Evolutionary conservation across 1,139 yeast genomes (phyloP), one percentile per base, ranked within the genome.

Genomic region (Magnusiomyces suaveolens): DNA sequence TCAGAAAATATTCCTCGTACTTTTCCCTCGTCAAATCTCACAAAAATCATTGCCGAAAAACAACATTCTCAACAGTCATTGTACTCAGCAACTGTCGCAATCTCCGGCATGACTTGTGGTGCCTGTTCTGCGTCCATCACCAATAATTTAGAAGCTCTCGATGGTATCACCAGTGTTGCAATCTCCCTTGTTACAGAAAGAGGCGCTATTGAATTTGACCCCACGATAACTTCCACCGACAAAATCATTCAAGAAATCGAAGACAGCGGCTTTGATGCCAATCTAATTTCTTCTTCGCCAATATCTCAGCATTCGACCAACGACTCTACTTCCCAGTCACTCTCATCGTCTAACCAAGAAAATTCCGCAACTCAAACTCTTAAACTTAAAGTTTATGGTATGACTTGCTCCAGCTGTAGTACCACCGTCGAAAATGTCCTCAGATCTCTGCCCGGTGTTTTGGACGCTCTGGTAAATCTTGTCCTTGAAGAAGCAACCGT

Each of bases 121-220:
- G 79, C 94, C 0, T 89, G 96, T 66, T 79, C 83, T 1, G 75
- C 81, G 1, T 72, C 90, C 0, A 80, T 89, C 43, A 80, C 84
- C 1, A 69, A 69, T 20, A 80, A 82, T 1, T 69, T 87, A 32
- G 73, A 74, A 54, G 62, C 65, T 1, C 47, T 78, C 3, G 66
- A 68, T 0, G 88, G 87, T 1, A 81, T 82, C 2, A 64, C 48
- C 1, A 64, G 65, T 23, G 89, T 75, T 0, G 72, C 77, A 16
- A 87, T 89, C 1, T 84, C 95, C 0, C 73, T 87, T 32, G 73
- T 86, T 26, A 87, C 95, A 0, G 90, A 84, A 63, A 81, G 81
- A 55, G 95, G 88, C 0, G 66, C 69, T n/a, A 78, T 87, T 10
- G 63, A 63, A 2, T 89, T 81, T 64, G 69, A 71, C 36, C 62